Conservation (phyloP, 176 grass and related monocot species). For the Carex scoparia region DNA sequence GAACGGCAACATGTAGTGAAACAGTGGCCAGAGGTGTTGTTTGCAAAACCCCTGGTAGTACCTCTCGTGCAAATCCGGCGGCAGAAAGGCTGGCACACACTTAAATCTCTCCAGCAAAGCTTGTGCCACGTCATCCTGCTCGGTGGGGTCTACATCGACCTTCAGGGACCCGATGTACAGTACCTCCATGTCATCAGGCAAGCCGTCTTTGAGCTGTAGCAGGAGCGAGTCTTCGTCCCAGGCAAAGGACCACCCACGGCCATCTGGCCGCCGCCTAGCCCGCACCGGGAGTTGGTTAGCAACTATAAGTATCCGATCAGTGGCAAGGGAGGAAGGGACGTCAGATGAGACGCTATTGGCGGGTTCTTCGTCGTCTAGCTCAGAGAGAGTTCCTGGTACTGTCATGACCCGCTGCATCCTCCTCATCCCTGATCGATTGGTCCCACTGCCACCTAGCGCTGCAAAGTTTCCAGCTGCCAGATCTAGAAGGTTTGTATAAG, state of each 20-base stretch:
- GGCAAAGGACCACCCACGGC: slow-evolving; percentile 69
- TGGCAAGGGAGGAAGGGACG: slow-evolving; percentile 55
- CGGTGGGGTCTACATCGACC: slow-evolving; percentile 50
- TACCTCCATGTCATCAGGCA: slow-evolving; percentile 92
- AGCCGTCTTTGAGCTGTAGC: slow-evolving; percentile 81
- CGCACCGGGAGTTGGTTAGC: slow-evolving; percentile 76
- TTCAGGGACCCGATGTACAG: slow-evolving; percentile 81
- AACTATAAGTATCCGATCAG: slow-evolving; percentile 74
- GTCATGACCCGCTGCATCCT: slow-evolving; percentile 91
- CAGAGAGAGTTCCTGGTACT: slow-evolving; percentile 78
- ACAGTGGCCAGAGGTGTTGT: slow-evolving; percentile 84
- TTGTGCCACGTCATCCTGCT: slow-evolving; percentile 96
- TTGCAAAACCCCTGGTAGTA: slow-evolving; percentile 97
- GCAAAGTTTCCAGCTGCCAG: slow-evolving; percentile 86
- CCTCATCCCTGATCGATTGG: slow-evolving; percentile 51
- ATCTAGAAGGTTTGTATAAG: slow-evolving; percentile 88
- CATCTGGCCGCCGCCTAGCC: slow-evolving; percentile 66
- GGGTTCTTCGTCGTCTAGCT: slow-evolving; percentile 70
- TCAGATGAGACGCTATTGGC: slow-evolving; percentile 79
- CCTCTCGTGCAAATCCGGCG: slow-evolving; percentile 50
- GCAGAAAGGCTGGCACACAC: slow-evolving; percentile 77
- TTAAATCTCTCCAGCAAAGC: slow-evolving; percentile 68
- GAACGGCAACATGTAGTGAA: slow-evolving; percentile 98
- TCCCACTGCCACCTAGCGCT: slow-evolving; percentile 42
- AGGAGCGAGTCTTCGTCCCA: slow-evolving; percentile 97